A percentile compares a stretch with the other conserved stretches of the same genome.
Evolutionary conservation across 306 rosid species (phyloP).

Genomic region (Quercus parvula): DNA sequence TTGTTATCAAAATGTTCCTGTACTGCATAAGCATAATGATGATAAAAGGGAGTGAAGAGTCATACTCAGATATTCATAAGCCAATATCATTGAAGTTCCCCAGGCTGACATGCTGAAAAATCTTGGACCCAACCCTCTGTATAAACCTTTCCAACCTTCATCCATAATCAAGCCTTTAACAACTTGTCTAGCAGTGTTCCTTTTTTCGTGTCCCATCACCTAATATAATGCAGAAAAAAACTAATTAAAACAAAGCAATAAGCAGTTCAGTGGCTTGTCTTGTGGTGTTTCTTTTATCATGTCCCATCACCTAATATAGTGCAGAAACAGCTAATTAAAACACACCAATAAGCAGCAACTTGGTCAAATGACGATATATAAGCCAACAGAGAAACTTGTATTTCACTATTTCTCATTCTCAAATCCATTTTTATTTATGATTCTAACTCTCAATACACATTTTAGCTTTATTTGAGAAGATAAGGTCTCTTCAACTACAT

Average conservation of each 20-base stretch:
- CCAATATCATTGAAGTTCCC: slow-evolving; percentile 94
- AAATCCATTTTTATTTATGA: too few species aligned
- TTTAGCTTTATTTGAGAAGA: too few species aligned
- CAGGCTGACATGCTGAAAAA: slow-evolving; percentile 92
- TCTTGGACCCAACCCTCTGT: slow-evolving; percentile 92
- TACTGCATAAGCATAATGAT: neutral
- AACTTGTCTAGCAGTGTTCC: slow-evolving; percentile 66
- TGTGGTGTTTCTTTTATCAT: slow-evolving; percentile 55
- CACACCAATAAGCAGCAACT: neutral
- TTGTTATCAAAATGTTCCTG: neutral
- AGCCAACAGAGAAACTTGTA: too few species aligned
- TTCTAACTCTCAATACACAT: too few species aligned
- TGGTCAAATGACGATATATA: neutral
- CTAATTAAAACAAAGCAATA: slow-evolving; percentile 14
- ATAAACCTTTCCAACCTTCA: slow-evolving; percentile 92
- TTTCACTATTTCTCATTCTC: too few species aligned
- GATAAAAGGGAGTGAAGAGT: slow-evolving; percentile 20
- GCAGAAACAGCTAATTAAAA: slow-evolving; percentile 17
- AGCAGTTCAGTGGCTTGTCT: slow-evolving; percentile 60
- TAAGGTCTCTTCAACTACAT: too few species aligned
- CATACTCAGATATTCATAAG: slow-evolving; percentile 88
- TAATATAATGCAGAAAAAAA: slow-evolving; percentile 24
- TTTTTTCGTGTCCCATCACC: slow-evolving; percentile 73
- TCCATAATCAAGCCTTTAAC: slow-evolving; percentile 64
- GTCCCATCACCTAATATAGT: slow-evolving; percentile 56